Base-by-base conservation (phyloP, 306 rosid species). In the Astragalus glycyphyllos region DNA sequence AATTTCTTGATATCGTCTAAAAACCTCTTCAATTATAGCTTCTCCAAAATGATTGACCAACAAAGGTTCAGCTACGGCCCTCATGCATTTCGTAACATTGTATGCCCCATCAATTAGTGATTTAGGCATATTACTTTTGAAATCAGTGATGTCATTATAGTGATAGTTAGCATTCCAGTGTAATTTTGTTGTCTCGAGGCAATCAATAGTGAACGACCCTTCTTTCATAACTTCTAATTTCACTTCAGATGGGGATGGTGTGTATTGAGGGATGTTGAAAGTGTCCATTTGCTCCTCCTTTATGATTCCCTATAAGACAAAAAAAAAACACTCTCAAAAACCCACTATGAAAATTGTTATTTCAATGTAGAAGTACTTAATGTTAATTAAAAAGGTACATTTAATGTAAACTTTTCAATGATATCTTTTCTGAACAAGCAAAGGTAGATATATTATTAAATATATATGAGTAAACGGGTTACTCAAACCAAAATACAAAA, bases 241-340 rank as follows among this genome's bases (percentile, higher is more conserved):
- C 48, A 87, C 77, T 62, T 87, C 89, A 6, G 75, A 60, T 8
- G 81, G 74, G 0, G 84, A 84, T 34, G 92, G 92, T 3, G 86
- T 72, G 57, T 87, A 87, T 4, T 75, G 81, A 63, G 83, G 89
- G 60, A 87, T 80, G 73, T 87, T 87, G 77, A 87, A 87, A 7
- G 64, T 63, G n/a, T 84, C 56, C 73, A 87, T 5, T 69, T 87
- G 37, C 13, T 72, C 81, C 58, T 87, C 83, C 47, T 77, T 79
- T 68, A 75, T 80, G 0, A 75, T 68, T 63, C 89, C 84, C 87
- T 80, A 20, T 7, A 29, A 0, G 35, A 29, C 5, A 56, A 42
- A 0, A 0, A 4, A 11, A 41, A 29, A 20, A 14, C 14, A 42
- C 31, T 29, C 57, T 56, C 13, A 35, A 26, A 26, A 26, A 26